Evolutionary conservation across 106 monocot genomes (phyloP).

Genomic region (Acanthochlamys bracteata): DNA sequence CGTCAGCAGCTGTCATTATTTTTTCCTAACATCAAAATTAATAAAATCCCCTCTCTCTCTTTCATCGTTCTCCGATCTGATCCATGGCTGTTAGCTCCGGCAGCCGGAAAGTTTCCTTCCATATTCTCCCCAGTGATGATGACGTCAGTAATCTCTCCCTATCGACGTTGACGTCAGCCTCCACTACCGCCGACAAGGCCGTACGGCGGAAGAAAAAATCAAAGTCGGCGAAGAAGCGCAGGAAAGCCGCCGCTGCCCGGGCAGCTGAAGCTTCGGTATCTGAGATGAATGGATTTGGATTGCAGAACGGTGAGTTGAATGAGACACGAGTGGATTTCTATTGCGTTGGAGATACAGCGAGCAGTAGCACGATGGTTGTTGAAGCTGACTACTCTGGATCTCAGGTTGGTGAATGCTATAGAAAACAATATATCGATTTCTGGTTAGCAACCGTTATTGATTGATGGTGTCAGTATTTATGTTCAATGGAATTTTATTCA

Average conservation of each 20-base stretch:
- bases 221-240: slow-evolving; percentile 35
- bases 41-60: neutral
- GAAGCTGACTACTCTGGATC: neutral
- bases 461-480: too few relatives aligned
- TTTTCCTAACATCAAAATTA: too few relatives aligned
- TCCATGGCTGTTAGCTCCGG: slow-evolving; percentile 30
- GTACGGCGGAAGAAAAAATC: slow-evolving; percentile 27
- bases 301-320: too few relatives aligned
- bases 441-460: too few relatives aligned
- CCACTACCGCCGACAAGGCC: slow-evolving; percentile 1
- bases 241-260: neutral
- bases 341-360: neutral
- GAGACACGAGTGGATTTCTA: too few relatives aligned
- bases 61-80: neutral
- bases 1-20: too few relatives aligned
- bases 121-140: slow-evolving; percentile 37
- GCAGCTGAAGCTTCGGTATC: neutral
- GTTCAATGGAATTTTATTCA: too few relatives aligned
- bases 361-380: neutral
- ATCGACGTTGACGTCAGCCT: neutral
- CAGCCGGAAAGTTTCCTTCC: slow-evolving; percentile 43
- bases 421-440: too few relatives aligned
- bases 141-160: neutral
- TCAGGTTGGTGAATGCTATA: too few relatives aligned
- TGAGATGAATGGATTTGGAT: neutral